Conservation (phyloP, 192 early-diverging fungal species). For the Mortierella alpina region DNA sequence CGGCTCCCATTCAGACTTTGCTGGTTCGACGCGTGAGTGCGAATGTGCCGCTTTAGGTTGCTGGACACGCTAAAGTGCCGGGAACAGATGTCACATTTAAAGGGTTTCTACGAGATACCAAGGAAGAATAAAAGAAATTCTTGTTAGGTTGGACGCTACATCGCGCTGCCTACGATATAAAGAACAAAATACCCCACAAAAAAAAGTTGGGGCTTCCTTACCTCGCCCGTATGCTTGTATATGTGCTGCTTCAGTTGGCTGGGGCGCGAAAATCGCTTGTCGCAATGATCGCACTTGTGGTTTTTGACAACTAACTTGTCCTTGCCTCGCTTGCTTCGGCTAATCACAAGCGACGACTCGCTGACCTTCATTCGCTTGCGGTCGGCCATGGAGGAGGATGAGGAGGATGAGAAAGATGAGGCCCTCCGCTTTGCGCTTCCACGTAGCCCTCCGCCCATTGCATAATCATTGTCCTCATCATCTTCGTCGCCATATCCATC, state of each 20-base stretch:
- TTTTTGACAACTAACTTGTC: not conserved
- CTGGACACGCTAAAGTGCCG: conserved; percentile 13
- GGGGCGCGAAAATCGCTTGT: conserved; percentile 9
- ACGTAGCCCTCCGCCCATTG: not conserved
- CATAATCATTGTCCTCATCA: not conserved
- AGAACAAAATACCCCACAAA: not conserved
- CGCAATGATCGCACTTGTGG: not conserved
- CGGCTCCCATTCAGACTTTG: not conserved
- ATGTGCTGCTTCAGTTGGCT: conserved; percentile 4
- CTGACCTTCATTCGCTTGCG: not conserved
- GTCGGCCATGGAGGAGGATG: too few species aligned
- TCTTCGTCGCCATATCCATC: not conserved
- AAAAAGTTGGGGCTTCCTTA: not conserved
- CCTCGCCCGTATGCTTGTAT: conserved; percentile 8
- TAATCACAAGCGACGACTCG: not conserved
- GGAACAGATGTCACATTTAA: not conserved
- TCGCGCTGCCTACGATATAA: not conserved
- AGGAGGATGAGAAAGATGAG: not conserved
- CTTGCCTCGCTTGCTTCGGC: not conserved
- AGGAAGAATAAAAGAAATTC: not conserved
- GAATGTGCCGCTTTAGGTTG: conserved; percentile 11
- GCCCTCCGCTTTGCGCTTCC: not conserved
- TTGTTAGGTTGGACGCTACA: not conserved
- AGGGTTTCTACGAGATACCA: not conserved
- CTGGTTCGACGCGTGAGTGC: not conserved